Base-by-base conservation (phyloP, 495 filamentous ascomycete species). In the Pseudoneurospora amorphoporcata region DNA sequence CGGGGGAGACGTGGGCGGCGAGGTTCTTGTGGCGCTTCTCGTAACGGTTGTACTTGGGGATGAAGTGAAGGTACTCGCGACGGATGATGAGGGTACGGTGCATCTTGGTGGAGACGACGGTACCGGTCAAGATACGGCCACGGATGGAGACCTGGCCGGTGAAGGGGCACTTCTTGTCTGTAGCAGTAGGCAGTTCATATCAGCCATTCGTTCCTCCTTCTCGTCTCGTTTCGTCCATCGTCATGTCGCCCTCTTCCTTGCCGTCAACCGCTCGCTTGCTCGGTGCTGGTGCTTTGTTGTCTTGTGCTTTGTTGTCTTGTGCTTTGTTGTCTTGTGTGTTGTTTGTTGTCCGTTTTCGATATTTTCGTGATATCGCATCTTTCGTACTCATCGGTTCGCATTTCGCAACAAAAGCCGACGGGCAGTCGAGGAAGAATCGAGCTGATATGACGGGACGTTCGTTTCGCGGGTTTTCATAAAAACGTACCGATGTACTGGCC, bases 131-230 rank as follows among this genome's bases (percentile, higher is more conserved):
- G 91, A 99, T 98, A 94, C 95, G 94, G 83, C 95, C 95, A 87
- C 95, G 95, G 89, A 98, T 98, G 78, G 94, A 97, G 80, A 98
- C 94, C 81, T 92, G 86, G 82, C 96, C 96, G 76, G 93, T 97
- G 90, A 98, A 99, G 78, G 95, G 95, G 90, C 95, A 99, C 89
- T 99, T 99, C 91, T 99, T 98, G 90, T 99, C 95, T 97, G 83
- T 81, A 81, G 53, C 37, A 65, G 29, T 65, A 65, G 53, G 53
- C 53, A 65, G 3, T 35, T 70, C 37, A 32, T 7, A 70, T 70
- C 69, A 70, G 69, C 53, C 47, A 68, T 41, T 41, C 8, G 23
- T 42, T 68, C 19, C 39, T 32, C 47, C 47, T 40, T 68, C 14
- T 65, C 72, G 16, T 65, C 53, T 35, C 14, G 29, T 35, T 65